A percentile compares a stretch with the other conserved stretches of the same genome.
phyloP scores from a whole-genome alignment of 2,329 filamentous ascomycete species.

The Pyrenochaeta sp. region DNA sequence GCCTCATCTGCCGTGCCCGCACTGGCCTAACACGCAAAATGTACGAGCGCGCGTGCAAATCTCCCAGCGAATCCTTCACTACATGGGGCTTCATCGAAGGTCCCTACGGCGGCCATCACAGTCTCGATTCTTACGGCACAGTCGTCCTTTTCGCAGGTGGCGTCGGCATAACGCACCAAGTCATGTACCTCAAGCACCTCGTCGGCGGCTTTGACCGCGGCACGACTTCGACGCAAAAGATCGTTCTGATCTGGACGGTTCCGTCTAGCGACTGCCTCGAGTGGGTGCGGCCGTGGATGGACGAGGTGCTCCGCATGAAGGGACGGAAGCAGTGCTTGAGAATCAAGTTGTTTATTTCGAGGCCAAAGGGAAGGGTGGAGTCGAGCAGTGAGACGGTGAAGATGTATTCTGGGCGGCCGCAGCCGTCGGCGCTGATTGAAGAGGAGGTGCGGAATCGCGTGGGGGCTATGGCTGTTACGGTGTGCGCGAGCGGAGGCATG shows the following conservation, averaged over 20 bases:
- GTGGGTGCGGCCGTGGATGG: slow-evolving; percentile 73
- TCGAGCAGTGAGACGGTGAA: slow-evolving; percentile 66
- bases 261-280: slow-evolving; percentile 72
- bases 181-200: slow-evolving; percentile 77
- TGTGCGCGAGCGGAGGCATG: slow-evolving; percentile 70
- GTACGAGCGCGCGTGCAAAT: slow-evolving; percentile 71
- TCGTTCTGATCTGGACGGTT: slow-evolving; percentile 81
- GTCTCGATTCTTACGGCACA: slow-evolving; percentile 77
- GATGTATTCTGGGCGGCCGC: slow-evolving; percentile 68
- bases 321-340: slow-evolving; percentile 66
- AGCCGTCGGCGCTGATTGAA: slow-evolving; percentile 64
- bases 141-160: slow-evolving; percentile 82
- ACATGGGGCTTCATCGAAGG: slow-evolving; percentile 77
- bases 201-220: slow-evolving; percentile 73
- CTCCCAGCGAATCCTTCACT: slow-evolving; percentile 66
- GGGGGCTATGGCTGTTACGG: slow-evolving; percentile 68
- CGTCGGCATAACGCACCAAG: slow-evolving; percentile 81
- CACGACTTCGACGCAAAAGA: slow-evolving; percentile 74
- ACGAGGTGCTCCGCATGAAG: slow-evolving; percentile 68
- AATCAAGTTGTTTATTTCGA: slow-evolving; percentile 70
- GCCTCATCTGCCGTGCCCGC: slow-evolving; percentile 75
- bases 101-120: slow-evolving; percentile 76
- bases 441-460: slow-evolving; percentile 64
- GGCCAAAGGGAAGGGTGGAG: slow-evolving; percentile 65
- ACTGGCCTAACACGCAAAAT: slow-evolving; percentile 77